Percentiles rank a stretch among this genome's conserved stretches.
These are phyloP conservation scores for Skeletonema marinoi DNA, from an alignment of 108 stramenopile genomes.

Conservation along the genomic window DNA sequence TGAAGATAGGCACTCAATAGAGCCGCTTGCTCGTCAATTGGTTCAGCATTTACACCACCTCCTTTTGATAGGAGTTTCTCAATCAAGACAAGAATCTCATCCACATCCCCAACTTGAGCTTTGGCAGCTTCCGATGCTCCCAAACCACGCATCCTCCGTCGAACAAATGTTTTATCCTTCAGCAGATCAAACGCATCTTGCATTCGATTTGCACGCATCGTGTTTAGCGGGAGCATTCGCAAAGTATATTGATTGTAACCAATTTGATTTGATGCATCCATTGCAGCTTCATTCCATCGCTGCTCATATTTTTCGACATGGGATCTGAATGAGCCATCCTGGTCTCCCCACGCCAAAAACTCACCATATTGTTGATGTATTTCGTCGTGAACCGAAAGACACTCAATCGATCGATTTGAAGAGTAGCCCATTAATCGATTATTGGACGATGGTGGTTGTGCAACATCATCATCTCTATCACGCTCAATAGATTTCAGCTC, in stretches of 20 bases:
- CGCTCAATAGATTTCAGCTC: conserved; percentile 39
- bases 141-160: conserved; percentile 28
- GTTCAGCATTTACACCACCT: conserved; percentile 12
- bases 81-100: conserved; percentile 47
- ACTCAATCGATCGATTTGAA: conserved; percentile 37
- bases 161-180: conserved; percentile 51
- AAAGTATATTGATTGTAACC: conserved; percentile 37
- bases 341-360: conserved; percentile 36
- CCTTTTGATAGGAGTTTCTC: conserved; percentile 16
- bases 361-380: conserved; percentile 59
- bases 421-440: neutral
- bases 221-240: conserved; percentile 47
- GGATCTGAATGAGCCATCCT: conserved; percentile 11
- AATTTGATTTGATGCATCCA: conserved; percentile 14
- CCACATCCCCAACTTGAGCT: conserved; percentile 45
- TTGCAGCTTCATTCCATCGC: conserved; percentile 46
- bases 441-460: neutral
- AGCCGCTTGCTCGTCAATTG: conserved; percentile 45
- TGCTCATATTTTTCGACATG: conserved; percentile 20
- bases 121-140: conserved; percentile 40
- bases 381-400: conserved; percentile 43
- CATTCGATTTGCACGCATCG: conserved; percentile 38
- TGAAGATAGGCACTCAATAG: conserved; percentile 37
- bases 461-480: conserved; percentile 38
- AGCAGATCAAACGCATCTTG: conserved; percentile 47